These are phyloP conservation scores for Petunia axillaris DNA, from an alignment of 257 asterid genomes.

Conservation along the genomic window DNA sequence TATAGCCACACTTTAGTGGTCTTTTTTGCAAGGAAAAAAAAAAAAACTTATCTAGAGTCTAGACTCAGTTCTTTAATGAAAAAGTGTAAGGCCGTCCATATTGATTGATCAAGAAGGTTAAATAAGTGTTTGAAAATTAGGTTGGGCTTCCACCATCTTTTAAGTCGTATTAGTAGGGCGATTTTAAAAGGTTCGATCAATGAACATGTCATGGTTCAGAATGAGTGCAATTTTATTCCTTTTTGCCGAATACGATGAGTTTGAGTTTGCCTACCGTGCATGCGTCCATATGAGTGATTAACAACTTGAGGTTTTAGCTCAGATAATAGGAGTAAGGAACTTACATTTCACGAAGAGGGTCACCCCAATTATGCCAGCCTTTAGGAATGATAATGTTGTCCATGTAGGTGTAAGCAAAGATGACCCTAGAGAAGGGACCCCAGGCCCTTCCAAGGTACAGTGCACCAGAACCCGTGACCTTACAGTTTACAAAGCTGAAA, in stretches of 20 bases:
- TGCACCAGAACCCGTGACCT: conserved; percentile 92
- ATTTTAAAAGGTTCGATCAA: neutral
- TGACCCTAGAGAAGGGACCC: conserved; percentile 95
- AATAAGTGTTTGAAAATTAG: neutral
- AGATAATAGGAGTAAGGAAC: conserved; percentile 13
- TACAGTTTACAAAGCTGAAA: conserved; percentile 81
- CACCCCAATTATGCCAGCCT: conserved; percentile 99
- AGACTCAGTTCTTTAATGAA: neutral
- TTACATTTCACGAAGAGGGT: conserved; percentile 88
- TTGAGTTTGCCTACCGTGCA: no score
- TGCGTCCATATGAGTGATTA: no score
- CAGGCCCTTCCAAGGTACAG: conserved; percentile 97
- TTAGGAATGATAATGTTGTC: conserved; percentile 89
- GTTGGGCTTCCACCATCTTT: neutral
- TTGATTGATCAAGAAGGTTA: neutral
- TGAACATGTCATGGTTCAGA: neutral
- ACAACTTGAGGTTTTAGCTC: no score
- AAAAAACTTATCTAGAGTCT: neutral
- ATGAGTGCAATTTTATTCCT: no score
- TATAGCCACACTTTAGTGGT: neutral
- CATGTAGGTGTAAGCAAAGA: conserved; percentile 87
- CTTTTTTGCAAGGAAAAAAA: conserved; percentile 7
- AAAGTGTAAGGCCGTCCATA: neutral
- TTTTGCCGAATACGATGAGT: no score
- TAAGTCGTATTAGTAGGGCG: neutral